phyloP scores from a whole-genome alignment of 345 rosid genomes.

The Sisymbrium altissimum region DNA sequence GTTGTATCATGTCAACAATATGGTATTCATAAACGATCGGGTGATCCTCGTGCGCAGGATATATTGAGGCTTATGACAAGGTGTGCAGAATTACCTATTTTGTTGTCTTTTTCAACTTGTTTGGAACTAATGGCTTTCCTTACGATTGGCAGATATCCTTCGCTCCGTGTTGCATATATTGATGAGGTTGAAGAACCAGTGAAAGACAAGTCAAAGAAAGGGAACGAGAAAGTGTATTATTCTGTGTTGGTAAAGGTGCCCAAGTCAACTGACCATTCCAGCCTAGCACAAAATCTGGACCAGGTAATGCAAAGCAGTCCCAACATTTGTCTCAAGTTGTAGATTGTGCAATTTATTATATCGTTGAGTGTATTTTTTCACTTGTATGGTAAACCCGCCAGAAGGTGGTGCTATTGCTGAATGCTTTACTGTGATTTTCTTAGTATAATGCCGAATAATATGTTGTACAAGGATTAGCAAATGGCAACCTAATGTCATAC shows the following conservation, averaged over 20 bases:
- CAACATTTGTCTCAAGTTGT: neutral
- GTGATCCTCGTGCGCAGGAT: constrained; percentile 79
- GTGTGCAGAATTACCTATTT: constrained; percentile 38
- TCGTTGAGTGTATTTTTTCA: neutral
- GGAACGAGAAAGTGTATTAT: constrained; percentile 73
- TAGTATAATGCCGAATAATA: neutral
- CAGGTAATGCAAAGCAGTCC: constrained; percentile 50
- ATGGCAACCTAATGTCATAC: neutral
- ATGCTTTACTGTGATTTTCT: neutral
- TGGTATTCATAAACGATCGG: constrained; percentile 90
- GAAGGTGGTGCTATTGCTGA: constrained; percentile 5
- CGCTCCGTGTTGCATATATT: constrained; percentile 96
- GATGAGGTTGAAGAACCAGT: constrained; percentile 94
- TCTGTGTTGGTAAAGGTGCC: constrained; percentile 90
- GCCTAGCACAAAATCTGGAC: constrained; percentile 80
- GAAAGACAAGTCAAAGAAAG: constrained; percentile 60
- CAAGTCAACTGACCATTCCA: constrained; percentile 78
- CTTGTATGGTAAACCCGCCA: neutral
- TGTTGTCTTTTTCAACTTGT: neutral
- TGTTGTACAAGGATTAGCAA: neutral
- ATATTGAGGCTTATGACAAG: constrained; percentile 85
- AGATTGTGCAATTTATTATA: neutral
- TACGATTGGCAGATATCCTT: constrained; percentile 70
- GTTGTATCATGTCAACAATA: constrained; percentile 98
- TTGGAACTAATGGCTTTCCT: constrained; percentile 10